phyloP scores from a whole-genome alignment of 495 filamentous ascomycete genomes.

The Daldinia caldariorum region DNA sequence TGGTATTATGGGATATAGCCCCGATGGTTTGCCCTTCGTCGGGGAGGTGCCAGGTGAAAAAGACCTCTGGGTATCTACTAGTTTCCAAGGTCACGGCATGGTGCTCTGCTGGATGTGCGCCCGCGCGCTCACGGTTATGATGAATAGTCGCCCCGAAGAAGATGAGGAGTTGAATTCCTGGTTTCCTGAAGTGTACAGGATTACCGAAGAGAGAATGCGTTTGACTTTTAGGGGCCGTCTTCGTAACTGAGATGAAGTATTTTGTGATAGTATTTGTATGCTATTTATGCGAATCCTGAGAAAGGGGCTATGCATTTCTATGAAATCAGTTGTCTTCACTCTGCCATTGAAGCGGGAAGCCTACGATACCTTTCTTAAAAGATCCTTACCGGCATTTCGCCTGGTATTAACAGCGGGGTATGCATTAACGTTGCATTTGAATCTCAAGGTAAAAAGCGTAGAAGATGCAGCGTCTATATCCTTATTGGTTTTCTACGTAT shows the following conservation, averaged over 20 bases:
- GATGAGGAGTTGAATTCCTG: constrained; percentile 50
- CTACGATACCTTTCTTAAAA: not conserved
- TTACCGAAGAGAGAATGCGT: constrained; percentile 57
- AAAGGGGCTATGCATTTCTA: too few species aligned
- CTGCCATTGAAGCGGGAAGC: not conserved
- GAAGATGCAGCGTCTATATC: not conserved
- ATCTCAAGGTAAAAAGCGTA: not conserved
- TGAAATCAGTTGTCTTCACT: not conserved
- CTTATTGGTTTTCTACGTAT: not conserved
- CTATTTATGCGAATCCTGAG: too few species aligned
- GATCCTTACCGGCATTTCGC: not conserved
- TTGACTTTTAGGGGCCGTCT: constrained; percentile 57
- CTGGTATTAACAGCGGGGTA: not conserved
- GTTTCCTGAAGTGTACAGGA: constrained; percentile 63
- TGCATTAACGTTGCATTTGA: not conserved
- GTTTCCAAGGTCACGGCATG: constrained; percentile 70
- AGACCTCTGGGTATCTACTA: constrained; percentile 60
- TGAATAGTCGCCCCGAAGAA: constrained; percentile 48
- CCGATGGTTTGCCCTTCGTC: constrained; percentile 67
- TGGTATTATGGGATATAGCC: constrained; percentile 68
- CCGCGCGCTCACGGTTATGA: constrained; percentile 62
- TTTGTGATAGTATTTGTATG: too few species aligned
- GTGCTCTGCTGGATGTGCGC: constrained; percentile 67
- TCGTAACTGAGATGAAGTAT: not conserved
- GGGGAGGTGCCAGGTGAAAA: constrained; percentile 56